A percentile compares a stretch with the other conserved stretches of the same genome.
Conservation (phyloP, 495 filamentous ascomycete genomes). For the Melanomma pulvis-pyrius region DNA sequence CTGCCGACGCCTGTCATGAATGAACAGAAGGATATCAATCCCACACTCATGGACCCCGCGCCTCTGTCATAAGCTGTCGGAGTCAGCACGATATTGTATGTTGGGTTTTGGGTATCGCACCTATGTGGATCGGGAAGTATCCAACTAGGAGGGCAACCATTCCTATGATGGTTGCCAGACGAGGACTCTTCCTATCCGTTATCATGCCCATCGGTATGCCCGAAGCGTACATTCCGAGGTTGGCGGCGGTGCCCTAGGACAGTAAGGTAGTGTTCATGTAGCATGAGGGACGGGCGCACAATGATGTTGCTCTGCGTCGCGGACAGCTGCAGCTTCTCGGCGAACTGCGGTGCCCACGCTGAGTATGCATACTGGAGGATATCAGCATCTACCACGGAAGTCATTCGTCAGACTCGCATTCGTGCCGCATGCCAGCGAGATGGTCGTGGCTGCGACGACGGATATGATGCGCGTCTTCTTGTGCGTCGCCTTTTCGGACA, state of each 20-base stretch:
- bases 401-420: constrained; percentile 62
- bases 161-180: constrained; percentile 74
- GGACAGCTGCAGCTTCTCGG: constrained; percentile 78
- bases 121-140: constrained; percentile 77
- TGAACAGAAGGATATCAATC: constrained; percentile 76
- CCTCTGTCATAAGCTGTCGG: constrained; percentile 56
- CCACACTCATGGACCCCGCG: constrained; percentile 62
- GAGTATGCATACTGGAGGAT: constrained; percentile 86
- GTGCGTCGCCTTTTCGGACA: constrained; percentile 41
- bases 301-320: constrained; percentile 91
- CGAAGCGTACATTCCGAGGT: constrained; percentile 90
- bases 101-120: constrained; percentile 45
- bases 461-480: constrained; percentile 68
- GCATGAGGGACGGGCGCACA: constrained; percentile 51
- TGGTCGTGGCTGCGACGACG: constrained; percentile 80
- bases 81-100: constrained; percentile 25
- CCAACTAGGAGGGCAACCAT: constrained; percentile 69
- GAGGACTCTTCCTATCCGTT: constrained; percentile 80
- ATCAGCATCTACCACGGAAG: constrained; percentile 9
- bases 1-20: constrained; percentile 85
- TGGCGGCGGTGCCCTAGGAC: constrained; percentile 76
- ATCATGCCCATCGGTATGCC: constrained; percentile 89
- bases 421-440: constrained; percentile 88
- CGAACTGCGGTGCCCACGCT: constrained; percentile 96
- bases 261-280: not conserved